Evolutionary conservation across 2,329 filamentous ascomycete species (phyloP), one percentile per base, ranked within the genome.

Genomic region (Biscogniauxia mediterranea): DNA sequence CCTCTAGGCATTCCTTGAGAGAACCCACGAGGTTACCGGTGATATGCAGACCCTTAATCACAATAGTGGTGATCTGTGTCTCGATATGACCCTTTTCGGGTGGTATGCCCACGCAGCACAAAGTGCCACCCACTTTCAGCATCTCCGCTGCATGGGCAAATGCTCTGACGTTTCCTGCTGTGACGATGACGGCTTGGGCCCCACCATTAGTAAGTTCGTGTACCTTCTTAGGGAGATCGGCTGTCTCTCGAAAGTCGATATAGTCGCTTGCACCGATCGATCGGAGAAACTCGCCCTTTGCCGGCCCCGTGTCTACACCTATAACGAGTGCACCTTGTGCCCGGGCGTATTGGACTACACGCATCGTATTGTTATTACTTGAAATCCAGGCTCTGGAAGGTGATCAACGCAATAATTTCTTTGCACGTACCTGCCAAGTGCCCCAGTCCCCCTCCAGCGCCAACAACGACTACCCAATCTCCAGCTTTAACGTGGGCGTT

Each of bases 31-130:
- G 67, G 55, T 79, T 81, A 1, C 78, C 78, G 2, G 73, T 74
- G 53, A 80, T 76, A 56, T 68, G 75, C 28, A 81, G 61, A 1
- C 79, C 77, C 65, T 76, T 79, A 65, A 81, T 80, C 25, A 80
- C 77, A 57, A 81, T 80, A 0, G 75, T 74, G 26, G 74, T 73
- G 52, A 81, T 76, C 3, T 74, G 72, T 2, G 75, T 80, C 58
- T 78, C 73, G 52, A 81, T 68, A 55, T 68, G 70, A 71, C 21
- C 73, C 28, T 32, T 32, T 66, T 21, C 75, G 74, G 17, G 74
- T 73, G 78, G 78, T 55, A 80, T 80, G 1, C 78, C 79, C 1
- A 79, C 77, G 53, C 78, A 77, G 65, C 76, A 77, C 55, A 81
- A 63, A 7, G 73, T 78, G 1, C 78, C 78, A 26, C 77, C 77